Conservation (phyloP, 768 basidiomycete genomes). For the Tulasnella sp. region DNA sequence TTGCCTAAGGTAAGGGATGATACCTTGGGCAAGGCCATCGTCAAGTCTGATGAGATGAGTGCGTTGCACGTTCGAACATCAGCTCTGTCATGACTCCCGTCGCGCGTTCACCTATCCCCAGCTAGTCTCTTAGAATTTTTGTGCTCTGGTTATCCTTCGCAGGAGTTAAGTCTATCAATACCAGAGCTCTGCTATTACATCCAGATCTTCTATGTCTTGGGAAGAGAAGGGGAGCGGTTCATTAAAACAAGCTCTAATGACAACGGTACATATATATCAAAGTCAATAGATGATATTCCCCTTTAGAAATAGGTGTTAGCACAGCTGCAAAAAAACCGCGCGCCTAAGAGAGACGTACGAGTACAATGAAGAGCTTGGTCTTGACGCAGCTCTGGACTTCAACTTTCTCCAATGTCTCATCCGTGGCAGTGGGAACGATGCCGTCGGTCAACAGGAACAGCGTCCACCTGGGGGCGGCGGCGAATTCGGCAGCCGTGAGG, state of each 20-base stretch:
- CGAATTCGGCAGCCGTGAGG: background rate
- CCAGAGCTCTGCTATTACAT: background rate
- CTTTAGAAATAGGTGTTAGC: background rate
- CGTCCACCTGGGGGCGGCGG: background rate
- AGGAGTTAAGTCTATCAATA: too few species aligned
- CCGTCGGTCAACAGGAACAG: slow-evolving; percentile 7
- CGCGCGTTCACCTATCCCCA: too few species aligned
- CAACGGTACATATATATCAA: too few species aligned
- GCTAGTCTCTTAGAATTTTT: too few species aligned
- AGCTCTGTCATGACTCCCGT: too few species aligned
- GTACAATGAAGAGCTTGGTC: background rate
- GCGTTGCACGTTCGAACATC: background rate
- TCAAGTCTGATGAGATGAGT: background rate
- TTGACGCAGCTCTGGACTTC: background rate
- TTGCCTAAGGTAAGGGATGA: background rate
- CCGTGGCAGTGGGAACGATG: background rate
- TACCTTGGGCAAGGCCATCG: background rate
- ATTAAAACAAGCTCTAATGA: too few species aligned
- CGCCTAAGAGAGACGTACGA: background rate
- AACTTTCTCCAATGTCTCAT: background rate
- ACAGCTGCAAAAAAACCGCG: background rate
- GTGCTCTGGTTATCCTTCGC: too few species aligned
- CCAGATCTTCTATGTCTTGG: background rate
- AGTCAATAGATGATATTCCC: background rate
- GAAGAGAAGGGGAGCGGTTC: too few species aligned